Evolutionary conservation across 306 rosid species (phyloP).

Genomic region (Acacia melanoxylon): DNA sequence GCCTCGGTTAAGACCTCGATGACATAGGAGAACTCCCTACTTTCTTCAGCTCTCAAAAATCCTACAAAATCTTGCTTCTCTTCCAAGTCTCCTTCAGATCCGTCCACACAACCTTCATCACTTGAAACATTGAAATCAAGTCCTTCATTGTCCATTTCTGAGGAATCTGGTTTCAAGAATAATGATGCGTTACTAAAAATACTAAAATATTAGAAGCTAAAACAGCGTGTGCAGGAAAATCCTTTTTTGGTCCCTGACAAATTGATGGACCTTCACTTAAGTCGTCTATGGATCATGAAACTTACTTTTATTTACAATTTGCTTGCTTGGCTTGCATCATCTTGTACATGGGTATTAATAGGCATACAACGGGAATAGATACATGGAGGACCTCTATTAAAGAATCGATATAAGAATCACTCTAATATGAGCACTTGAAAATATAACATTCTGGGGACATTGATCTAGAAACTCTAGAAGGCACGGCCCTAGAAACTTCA

Average conservation of each 20-base stretch:
- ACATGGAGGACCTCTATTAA: not conserved
- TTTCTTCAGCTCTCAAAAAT: constrained; percentile 54
- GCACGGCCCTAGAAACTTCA: not conserved
- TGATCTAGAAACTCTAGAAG: not conserved
- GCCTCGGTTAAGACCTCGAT: constrained; percentile 72
- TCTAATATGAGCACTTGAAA: not conserved
- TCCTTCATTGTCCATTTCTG: constrained; percentile 59
- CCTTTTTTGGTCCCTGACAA: not conserved
- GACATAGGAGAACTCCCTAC: constrained; percentile 73
- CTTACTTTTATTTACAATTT: not conserved
- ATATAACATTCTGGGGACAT: not conserved
- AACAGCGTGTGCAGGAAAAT: not conserved
- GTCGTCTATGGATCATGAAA: not conserved
- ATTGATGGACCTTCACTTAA: not conserved
- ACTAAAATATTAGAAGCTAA: not conserved
- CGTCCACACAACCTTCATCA: constrained; percentile 60
- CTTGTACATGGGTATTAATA: not conserved
- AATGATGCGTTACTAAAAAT: constrained; percentile 30
- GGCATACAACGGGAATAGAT: not conserved
- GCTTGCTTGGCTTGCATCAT: not conserved
- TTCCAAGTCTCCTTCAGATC: constrained; percentile 35
- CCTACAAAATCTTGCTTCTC: constrained; percentile 40
- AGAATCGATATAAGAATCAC: not conserved
- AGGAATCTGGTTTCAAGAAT: constrained; percentile 55
- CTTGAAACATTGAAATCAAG: constrained; percentile 68